Conservation (phyloP, 2,329 filamentous ascomycete genomes). For the Cladophialophora carrionii region DNA sequence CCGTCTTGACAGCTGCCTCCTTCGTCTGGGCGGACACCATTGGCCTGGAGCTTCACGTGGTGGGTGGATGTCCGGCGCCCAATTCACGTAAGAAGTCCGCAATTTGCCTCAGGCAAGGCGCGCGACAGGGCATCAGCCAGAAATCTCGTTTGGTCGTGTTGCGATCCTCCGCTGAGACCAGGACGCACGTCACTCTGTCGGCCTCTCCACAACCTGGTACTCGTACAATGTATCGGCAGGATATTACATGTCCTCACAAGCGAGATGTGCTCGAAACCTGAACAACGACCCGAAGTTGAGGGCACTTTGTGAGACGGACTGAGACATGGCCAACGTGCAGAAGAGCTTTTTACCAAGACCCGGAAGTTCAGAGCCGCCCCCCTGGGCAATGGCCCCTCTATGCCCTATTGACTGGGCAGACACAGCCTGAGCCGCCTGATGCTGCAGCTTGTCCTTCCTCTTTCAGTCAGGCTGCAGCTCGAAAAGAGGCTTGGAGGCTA, state of each 20-base stretch:
- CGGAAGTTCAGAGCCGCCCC: slow-evolving; percentile 5
- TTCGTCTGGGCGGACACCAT: neutral
- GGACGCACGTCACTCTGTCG: neutral
- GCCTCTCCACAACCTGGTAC: slow-evolving; percentile 1
- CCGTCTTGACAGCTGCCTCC: neutral
- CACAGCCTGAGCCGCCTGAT: neutral
- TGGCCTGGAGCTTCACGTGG: neutral
- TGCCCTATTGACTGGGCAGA: neutral
- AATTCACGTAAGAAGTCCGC: neutral
- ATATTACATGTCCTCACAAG: neutral
- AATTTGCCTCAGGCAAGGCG: slow-evolving; percentile 2
- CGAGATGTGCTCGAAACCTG: slow-evolving; percentile 9
- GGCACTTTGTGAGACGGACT: neutral
- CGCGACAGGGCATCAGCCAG: slow-evolving; percentile 9
- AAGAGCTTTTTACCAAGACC: slow-evolving; percentile 1
- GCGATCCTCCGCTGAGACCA: neutral
- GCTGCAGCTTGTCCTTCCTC: neutral
- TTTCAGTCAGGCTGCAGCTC: slow-evolving; percentile 4
- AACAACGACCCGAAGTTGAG: neutral
- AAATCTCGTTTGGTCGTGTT: slow-evolving; percentile 8
- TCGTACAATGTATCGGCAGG: neutral
- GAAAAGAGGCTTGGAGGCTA: slow-evolving; percentile 9
- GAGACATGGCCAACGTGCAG: slow-evolving; percentile 17
- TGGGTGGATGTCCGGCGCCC: neutral
- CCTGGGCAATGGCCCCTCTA: slow-evolving; percentile 7